A percentile compares a stretch with the other conserved stretches of the same genome.
Conservation (phyloP, 129 eudicot genomes). For the Calendula officinalis region DNA sequence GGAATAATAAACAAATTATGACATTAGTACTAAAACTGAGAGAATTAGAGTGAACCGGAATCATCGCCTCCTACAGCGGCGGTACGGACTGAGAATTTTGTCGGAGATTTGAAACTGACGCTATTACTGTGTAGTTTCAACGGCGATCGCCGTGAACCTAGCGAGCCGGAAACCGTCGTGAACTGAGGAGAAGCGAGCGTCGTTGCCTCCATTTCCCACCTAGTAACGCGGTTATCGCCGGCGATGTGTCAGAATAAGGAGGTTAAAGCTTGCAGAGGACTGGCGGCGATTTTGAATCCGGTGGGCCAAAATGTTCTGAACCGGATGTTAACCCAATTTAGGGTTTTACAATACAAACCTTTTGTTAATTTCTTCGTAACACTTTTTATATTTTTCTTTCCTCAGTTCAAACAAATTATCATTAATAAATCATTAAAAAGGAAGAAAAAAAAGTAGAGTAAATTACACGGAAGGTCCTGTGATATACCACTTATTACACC, state of each 20-base stretch:
- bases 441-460: too few species aligned
- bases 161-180: constrained; percentile 9
- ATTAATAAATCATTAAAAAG: too few species aligned
- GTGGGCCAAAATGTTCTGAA: not conserved
- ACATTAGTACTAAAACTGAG: not conserved
- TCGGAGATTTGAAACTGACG: constrained; percentile 39
- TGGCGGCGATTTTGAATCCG: constrained; percentile 7
- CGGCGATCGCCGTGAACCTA: constrained; percentile 23
- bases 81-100: constrained; percentile 58
- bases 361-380: too few species aligned
- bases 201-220: constrained; percentile 44
- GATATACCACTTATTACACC: too few species aligned
- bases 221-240: constrained; percentile 21
- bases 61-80: constrained; percentile 41
- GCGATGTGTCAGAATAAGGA: not conserved
- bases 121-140: constrained; percentile 6
- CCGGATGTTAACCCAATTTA: too few species aligned
- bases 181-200: constrained; percentile 39
- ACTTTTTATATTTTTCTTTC: too few species aligned
- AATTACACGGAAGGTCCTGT: too few species aligned
- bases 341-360: too few species aligned
- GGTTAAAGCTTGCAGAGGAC: not conserved
- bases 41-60: constrained; percentile 39
- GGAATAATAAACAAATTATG: too few species aligned
- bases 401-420: too few species aligned